Percentiles rank a stretch among this genome's conserved stretches.
Evolutionary conservation across 192 early-diverging fungal species (phyloP).

Genomic region (Backusella westeae): DNA sequence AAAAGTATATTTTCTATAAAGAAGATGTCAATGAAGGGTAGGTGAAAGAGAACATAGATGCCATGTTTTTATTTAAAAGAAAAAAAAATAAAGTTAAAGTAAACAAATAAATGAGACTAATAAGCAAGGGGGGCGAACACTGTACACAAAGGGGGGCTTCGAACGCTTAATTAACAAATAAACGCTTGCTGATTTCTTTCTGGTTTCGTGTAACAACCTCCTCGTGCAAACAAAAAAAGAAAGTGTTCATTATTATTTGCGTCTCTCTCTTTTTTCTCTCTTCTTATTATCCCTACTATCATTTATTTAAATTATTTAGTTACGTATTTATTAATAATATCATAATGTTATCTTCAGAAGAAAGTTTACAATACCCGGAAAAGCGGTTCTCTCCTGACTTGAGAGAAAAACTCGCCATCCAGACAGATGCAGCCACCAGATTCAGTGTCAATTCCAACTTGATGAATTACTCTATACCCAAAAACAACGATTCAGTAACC

Average conservation of each 20-base stretch:
- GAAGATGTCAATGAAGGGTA: background rate
- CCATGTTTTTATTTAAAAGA: background rate
- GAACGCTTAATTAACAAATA: conserved; percentile 3
- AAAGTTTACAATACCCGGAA: background rate
- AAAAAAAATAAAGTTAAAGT: background rate
- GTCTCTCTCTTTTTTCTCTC: background rate
- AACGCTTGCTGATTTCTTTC: background rate
- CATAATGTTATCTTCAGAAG: conserved; percentile 1
- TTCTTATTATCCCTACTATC: background rate
- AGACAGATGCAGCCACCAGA: conserved; percentile 4
- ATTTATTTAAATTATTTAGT: background rate
- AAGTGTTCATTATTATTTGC: background rate
- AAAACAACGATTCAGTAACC: conserved; percentile 27
- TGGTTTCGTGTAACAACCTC: background rate
- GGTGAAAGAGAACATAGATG: background rate
- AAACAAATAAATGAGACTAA: background rate
- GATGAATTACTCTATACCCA: conserved; percentile 45
- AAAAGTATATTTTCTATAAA: background rate
- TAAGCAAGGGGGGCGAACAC: background rate
- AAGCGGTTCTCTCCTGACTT: conserved; percentile 3
- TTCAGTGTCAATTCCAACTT: conserved; percentile 42
- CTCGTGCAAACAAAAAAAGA: conserved; percentile 8
- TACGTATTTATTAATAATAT: background rate
- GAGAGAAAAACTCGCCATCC: background rate
- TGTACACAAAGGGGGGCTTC: background rate